Evolutionary conservation across 192 early-diverging fungal genomes (phyloP), one percentile per base, ranked within the genome.

Genomic region (Entomortierella chlamydospora): DNA sequence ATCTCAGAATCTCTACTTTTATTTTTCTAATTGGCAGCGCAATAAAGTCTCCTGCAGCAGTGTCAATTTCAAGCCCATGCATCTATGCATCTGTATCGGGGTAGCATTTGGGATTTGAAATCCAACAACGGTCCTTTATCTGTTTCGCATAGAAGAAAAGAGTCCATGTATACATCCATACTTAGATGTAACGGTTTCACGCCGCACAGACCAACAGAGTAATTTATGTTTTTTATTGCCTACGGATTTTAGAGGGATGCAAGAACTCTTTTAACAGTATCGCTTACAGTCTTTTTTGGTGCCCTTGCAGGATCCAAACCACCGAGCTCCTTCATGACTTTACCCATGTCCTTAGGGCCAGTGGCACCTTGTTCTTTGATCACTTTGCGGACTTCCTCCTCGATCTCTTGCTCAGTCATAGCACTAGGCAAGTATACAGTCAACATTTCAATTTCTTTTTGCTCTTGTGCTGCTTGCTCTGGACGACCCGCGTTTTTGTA

Each of bases 311-410:
- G 72, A 68, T 91, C 92, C 45, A 95, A 72, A 9, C 84, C 84
- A 10, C 73, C 69, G 37, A 93, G 83, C 55, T 87, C 91, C 81
- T 94, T 93, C 93, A 98, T 96, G 25, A 98, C 90, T 42, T 88
- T 86, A 26, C 96, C 95, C 80, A 98, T 81, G 54, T 94, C 93
- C 83, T 94, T 95, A 31, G 85, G 64, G 7, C 88, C 82, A 12
- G 62, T 68, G 23, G 89, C 91, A 28, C 90, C 90, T 13, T 87
- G 56, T 52, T 89, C 70, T 42, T 76, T 70, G 37, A 91, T 87
- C 15, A 89, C 81, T 25, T 59, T 67, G 13, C 81, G 73, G 1
- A 93, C 87, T 28, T 90, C 80, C 0, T 61, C 82, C 68, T 90
- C 90, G 57, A 98, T 90, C 70, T 96, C 91, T 56, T 90, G 86